Evolutionary conservation across 78 protist genomes (phyloP), one percentile per base, ranked within the genome.

Genomic region (Monosiga brevicollis): DNA sequence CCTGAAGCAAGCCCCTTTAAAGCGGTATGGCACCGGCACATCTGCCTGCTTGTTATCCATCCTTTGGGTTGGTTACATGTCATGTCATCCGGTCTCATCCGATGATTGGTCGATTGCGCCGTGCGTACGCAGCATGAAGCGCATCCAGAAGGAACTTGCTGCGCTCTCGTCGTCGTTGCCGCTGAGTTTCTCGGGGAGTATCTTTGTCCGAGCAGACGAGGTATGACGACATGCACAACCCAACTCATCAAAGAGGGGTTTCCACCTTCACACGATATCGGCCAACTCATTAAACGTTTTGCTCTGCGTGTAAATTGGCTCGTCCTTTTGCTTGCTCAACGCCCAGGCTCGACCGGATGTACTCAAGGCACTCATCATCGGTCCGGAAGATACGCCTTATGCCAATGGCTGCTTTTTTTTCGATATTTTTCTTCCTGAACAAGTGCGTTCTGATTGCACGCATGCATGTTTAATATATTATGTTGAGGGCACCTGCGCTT

Each of bases 331-430:
- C 77, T 9, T 9, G 1, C 42, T 11, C 2, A 36, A 36, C 1
- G 15, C 15, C 54, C 90, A 87, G 71, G 41, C 76, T 41, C 37
- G 86, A 40, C 81, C 80, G 38, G 89, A 89, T 36, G 79, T 73
- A 38, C 76, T 84, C 83, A 79, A 84, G 76, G 87, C 83, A 32
- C 43, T 89, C 32, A 86, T 91, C 81, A 86, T 86, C 2, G 94
- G 94, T 10, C 90, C 91, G 1, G 88, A 80, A 26, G 89, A 86
- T 38, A 88, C 90, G 0, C 91, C 91, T 0, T 86, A 39, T 32
- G 32, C 10, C 35, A 11, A 35, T 49, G 42, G 79, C 2, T 39
- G 42, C 54, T 36, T 75, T 15, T 10, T 6, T 2, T 75, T 75
- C 37, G 54, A 75, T 49, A 35, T 75, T 15, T 75, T 2, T 34